These are phyloP conservation scores for Coniella lustricola DNA, from an alignment of 2,329 filamentous ascomycete species.

Conservation along the genomic window DNA sequence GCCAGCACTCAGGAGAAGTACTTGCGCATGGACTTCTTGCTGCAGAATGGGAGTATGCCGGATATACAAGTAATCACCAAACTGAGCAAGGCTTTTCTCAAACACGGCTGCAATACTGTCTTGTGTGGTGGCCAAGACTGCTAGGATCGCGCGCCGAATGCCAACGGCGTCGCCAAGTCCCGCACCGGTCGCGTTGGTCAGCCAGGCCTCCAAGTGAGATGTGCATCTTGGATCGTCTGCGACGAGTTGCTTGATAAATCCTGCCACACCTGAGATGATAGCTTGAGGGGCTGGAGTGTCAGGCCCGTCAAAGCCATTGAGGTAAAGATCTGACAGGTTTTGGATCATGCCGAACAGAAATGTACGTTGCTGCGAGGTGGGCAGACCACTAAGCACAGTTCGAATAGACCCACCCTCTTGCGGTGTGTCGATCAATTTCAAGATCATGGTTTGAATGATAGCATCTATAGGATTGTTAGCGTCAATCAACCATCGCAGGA, in stretches of 20 bases:
- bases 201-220: constrained; percentile 55
- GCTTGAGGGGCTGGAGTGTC: constrained; percentile 23
- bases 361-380: constrained; percentile 37
- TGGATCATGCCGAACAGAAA: constrained; percentile 34
- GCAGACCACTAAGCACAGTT: constrained; percentile 29
- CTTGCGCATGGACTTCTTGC: constrained; percentile 82
- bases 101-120: constrained; percentile 49
- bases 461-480: constrained; percentile 29
- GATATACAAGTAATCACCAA: constrained; percentile 83
- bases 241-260: constrained; percentile 46
- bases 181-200: constrained; percentile 56
- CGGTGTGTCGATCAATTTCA: constrained; percentile 25
- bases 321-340: constrained; percentile 37
- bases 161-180: constrained; percentile 57
- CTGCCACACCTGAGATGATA: constrained; percentile 50
- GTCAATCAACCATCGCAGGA: background rate
- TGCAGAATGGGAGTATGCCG: constrained; percentile 76
- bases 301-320: constrained; percentile 30
- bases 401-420: constrained; percentile 24
- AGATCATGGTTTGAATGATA: constrained; percentile 31
- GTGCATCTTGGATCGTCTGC: constrained; percentile 40
- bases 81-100: constrained; percentile 63
- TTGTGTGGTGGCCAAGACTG: constrained; percentile 46
- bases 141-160: constrained; percentile 60
- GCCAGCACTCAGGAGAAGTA: constrained; percentile 69